Base-by-base conservation (phyloP, 768 basidiomycete species). In the Xerocomellus intermedius region DNA sequence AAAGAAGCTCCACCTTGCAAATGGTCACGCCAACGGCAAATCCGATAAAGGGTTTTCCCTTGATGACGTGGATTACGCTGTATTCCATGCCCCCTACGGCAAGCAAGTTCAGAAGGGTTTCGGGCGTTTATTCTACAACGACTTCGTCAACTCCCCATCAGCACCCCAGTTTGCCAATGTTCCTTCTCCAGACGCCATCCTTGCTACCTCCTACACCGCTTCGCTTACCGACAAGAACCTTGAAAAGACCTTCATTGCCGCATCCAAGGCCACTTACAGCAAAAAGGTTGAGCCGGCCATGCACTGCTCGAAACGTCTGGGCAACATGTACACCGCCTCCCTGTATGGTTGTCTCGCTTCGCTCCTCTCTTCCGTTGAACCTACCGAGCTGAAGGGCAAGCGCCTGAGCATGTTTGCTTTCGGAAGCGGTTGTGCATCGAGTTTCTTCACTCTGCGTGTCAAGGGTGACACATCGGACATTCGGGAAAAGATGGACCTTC, bases 311-410 rank as follows among this genome's bases (percentile, higher is more conserved):
- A 83, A 85, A 68, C 86, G 94, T 42, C 84, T 96, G 60, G 97
- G 97, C 14, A 98, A 99, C 84, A 96, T 94, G 89, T 98, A 99
- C 81, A 96, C 97, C 13, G 97, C 89, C 14, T 95, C 93, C 16
- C 79, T 99, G 12, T 98, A 95, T 69, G 94, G 93, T 42, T 94
- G 94, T 62, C 84, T 99, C 56, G 90, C 95, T 37, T 93, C 91
- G 8, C 78, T 98, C 28, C 68, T 99, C 41, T 82, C 89, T 42
- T 79, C 79, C 24, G 82, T 91, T 37, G 83, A 86, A 63, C 86
- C 91, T 9, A 72, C 81, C 8, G 79, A 84, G 60, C 78, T 95
- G 50, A 73, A 78, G 64, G 87, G 84, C 75, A 97, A 94, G 80
- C 86, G 94, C 26, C 79, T 96, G 68, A 87, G 86, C 64, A 79